These are phyloP conservation scores for Mycena galopus DNA, from an alignment of 768 basidiomycete genomes.

Conservation along the genomic window DNA sequence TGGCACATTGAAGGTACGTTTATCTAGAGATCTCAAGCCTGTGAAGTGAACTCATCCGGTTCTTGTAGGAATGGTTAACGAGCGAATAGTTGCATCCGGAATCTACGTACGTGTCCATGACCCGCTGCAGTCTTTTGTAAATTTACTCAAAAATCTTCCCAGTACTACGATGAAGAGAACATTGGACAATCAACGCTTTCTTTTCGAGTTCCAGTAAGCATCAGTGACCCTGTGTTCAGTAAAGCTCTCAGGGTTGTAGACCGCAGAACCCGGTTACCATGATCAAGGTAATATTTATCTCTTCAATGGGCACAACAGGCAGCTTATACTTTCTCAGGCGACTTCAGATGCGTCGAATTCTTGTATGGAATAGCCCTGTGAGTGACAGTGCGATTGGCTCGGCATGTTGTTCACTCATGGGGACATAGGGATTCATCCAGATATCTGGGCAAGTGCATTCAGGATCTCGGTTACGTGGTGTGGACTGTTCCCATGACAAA, in stretches of 20 bases:
- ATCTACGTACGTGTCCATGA: constrained; percentile 39
- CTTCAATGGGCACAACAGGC: neutral
- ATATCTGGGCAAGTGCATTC: constrained; percentile 28
- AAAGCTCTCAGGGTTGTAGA: no score
- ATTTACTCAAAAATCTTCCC: constrained; percentile 17
- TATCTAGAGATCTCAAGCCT: neutral
- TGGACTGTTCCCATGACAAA: neutral
- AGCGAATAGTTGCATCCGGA: constrained; percentile 30
- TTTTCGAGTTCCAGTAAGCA: constrained; percentile 51
- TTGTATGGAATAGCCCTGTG: constrained; percentile 31
- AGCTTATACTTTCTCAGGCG: neutral
- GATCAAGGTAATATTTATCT: constrained; percentile 30
- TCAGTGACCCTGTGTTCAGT: no score
- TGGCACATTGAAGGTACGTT: constrained; percentile 49
- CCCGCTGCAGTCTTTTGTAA: constrained; percentile 29
- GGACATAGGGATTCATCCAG: neutral
- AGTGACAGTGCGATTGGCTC: neutral
- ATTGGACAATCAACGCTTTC: constrained; percentile 44
- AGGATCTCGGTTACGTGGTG: constrained; percentile 45
- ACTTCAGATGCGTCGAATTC: constrained; percentile 5
- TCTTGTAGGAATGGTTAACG: constrained; percentile 34
- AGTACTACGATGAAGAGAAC: constrained; percentile 48
- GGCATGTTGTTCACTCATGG: neutral
- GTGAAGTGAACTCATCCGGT: neutral
- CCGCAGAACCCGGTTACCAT: constrained; percentile 25